phyloP scores from a whole-genome alignment of 495 filamentous ascomycete species.

The Cercophora sp. region DNA sequence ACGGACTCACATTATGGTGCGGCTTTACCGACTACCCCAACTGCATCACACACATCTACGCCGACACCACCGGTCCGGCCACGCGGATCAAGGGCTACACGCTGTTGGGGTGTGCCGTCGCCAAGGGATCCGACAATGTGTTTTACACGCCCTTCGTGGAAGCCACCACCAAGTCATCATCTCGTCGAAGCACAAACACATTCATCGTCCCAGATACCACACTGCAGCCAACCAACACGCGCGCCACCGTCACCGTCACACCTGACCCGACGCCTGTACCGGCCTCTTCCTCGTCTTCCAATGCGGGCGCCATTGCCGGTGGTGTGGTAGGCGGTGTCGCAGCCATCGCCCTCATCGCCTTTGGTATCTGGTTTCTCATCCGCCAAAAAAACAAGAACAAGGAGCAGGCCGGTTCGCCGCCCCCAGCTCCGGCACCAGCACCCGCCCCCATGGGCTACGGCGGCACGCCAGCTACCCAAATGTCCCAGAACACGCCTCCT shows the following conservation, averaged over 20 bases:
- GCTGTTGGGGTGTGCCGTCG: conserved; percentile 25
- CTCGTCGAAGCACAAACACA: background rate
- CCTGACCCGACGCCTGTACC: background rate
- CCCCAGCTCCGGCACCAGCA: background rate
- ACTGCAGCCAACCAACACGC: background rate
- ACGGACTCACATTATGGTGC: conserved; percentile 25
- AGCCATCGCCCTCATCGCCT: conserved; percentile 33
- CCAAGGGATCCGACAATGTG: conserved; percentile 27
- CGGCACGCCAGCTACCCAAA: conserved; percentile 10
- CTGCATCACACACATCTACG: conserved; percentile 25
- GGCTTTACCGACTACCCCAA: conserved; percentile 21
- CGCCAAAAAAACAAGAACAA: conserved; percentile 36
- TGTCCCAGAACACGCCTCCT: conserved; percentile 12
- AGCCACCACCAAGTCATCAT: background rate
- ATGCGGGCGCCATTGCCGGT: conserved; percentile 39
- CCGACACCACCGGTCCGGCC: conserved; percentile 2
- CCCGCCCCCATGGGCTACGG: background rate
- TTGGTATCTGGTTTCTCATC: conserved; percentile 39
- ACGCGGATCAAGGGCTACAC: conserved; percentile 17
- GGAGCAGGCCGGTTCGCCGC: background rate
- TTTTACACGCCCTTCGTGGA: conserved; percentile 18
- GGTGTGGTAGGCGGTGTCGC: conserved; percentile 48
- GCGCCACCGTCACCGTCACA: background rate
- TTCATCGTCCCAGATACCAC: background rate
- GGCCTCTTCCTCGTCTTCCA: conserved; percentile 6